phyloP scores from a whole-genome alignment of 495 filamentous ascomycete species.

The Diplogelasinospora grovesii region DNA sequence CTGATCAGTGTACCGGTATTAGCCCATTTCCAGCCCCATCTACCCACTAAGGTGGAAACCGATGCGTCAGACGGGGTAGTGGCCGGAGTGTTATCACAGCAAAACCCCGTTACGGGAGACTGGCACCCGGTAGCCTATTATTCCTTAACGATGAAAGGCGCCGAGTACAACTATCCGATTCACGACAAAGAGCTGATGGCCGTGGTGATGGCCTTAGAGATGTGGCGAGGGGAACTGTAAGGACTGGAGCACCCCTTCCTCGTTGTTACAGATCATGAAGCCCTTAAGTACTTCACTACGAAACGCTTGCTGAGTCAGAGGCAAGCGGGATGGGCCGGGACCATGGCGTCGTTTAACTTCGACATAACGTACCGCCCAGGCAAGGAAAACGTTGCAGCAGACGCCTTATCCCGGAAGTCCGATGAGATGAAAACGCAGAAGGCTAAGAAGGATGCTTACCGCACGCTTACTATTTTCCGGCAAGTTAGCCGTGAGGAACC shows the following conservation, averaged over 20 bases:
- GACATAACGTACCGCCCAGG: background rate
- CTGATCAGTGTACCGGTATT: background rate
- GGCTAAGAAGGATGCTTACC: background rate
- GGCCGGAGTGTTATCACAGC: background rate
- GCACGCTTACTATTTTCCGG: too few relatives aligned
- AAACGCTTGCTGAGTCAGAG: background rate
- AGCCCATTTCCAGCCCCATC: background rate
- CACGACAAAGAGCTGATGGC: conserved; percentile 6
- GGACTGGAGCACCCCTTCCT: background rate
- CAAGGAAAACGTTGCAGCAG: background rate
- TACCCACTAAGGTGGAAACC: background rate
- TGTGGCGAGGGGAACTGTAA: background rate
- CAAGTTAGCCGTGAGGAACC: too few relatives aligned
- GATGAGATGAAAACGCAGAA: conserved; percentile 1
- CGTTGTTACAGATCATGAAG: too few relatives aligned
- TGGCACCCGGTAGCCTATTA: conserved; percentile 2
- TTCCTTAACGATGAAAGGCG: background rate
- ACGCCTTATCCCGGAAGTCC: conserved; percentile 1
- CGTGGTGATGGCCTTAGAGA: background rate
- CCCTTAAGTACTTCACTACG: too few relatives aligned
- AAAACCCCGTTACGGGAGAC: background rate
- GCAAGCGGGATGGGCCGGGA: conserved; percentile 1
- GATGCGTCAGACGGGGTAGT: background rate
- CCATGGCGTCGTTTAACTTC: conserved; percentile 1
- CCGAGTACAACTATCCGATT: too few relatives aligned